Evolutionary conservation across 2,329 filamentous ascomycete species (phyloP), one percentile per base, ranked within the genome.

Genomic region (Aureobasidium sp.): DNA sequence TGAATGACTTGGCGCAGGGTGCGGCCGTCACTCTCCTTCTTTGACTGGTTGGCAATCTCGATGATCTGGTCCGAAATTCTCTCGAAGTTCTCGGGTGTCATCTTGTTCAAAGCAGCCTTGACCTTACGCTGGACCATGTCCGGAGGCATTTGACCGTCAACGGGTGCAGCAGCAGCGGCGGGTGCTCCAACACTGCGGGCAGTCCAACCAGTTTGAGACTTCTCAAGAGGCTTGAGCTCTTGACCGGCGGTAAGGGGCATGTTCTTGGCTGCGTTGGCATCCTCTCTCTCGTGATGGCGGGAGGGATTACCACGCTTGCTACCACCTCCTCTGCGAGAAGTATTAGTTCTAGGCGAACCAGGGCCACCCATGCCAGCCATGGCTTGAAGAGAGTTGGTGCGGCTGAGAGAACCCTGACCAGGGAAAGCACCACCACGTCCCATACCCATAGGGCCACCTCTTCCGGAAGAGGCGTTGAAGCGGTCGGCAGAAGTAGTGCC

Each of bases 41-140:
- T 96, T 60, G 93, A 97, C 75, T 99, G 94, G 26, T 86, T 89
- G 32, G 93, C 92, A 73, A 99, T 99, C 60, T 86, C 82, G 34
- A 99, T 83, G 65, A 99, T 96, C 75, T 97, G 92, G 65, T 92
- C 89, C 7, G 94, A 86, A 68, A 99, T 96, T 79, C 88, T 92
- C 74, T 96, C 92, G 71, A 99, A 99, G 73, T 97, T 99, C 79
- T 99, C 94, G 0, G 94, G 94, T 0, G 94, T 97, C 94, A 99
- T 97, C 88, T 99, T 99, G 86, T 99, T 99, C 71, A 99, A 81
- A 65, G 90, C 90, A 66, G 92, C 89, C 87, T 99, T 99, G 74
- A 99, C 94, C 87, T 99, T 99, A 69, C 93, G 88, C 80, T 99
- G 94, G 63, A 99, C 94, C 81, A 94, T 86, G 70, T 93, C 90